Evolutionary conservation across 1,284 basidiomycete species (phyloP).

Genomic region (Sanghuangporus sanghuang): DNA sequence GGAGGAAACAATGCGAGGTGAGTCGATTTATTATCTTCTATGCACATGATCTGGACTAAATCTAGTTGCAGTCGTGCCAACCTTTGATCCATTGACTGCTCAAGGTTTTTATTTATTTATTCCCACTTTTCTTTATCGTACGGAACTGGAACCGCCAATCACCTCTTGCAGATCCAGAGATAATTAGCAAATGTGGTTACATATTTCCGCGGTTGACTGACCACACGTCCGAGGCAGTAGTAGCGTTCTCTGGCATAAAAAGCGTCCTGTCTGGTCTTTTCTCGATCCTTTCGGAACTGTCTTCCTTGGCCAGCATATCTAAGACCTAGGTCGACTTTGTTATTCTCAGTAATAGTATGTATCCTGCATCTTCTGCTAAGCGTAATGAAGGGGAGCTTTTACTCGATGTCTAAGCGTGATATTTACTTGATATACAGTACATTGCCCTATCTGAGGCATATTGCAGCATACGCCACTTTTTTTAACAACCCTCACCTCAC

Average conservation of each 20-base stretch:
- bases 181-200: background rate
- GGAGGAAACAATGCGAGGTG: background rate
- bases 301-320: background rate
- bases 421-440: background rate
- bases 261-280: background rate
- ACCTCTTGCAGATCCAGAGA: background rate
- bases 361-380: background rate
- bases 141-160: background rate
- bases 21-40: background rate
- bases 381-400: background rate
- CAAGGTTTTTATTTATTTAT: too few species aligned
- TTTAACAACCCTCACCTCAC: slow-evolving; percentile 4
- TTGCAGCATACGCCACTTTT: slow-evolving; percentile 6
- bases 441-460: background rate
- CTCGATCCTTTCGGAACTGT: background rate
- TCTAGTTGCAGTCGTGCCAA: background rate
- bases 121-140: background rate
- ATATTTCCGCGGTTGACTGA: background rate
- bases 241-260: background rate
- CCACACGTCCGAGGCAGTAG: background rate
- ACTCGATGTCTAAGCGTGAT: background rate
- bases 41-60: background rate
- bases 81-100: background rate
- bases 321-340: background rate
- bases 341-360: background rate